phyloP scores from a whole-genome alignment of 176 grass and related monocot species.

The Eleusine coracana region DNA sequence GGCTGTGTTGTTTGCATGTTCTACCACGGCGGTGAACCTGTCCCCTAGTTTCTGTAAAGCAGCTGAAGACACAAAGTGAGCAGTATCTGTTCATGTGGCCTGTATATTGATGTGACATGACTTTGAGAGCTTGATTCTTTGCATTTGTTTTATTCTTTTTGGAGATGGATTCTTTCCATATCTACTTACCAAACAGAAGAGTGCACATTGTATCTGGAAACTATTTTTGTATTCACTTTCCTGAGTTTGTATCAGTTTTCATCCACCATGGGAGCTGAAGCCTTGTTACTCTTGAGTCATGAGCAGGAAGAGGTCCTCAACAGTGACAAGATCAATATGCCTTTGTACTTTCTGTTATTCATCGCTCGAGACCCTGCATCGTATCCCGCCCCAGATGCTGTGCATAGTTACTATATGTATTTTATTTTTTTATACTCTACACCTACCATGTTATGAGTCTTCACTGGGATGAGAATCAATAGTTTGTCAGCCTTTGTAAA shows the following conservation, averaged over 20 bases:
- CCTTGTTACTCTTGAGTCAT: background rate
- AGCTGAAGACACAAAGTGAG: constrained; percentile 10
- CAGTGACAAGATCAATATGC: background rate
- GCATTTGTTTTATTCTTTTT: background rate
- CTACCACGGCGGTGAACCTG: background rate
- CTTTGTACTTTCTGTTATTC: constrained; percentile 25
- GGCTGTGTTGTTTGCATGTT: constrained; percentile 8
- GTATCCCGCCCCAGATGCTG: background rate
- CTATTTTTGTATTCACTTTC: background rate
- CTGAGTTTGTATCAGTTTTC: background rate
- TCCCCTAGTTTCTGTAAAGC: constrained; percentile 36
- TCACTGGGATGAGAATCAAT: background rate
- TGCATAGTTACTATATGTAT: background rate
- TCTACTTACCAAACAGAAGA: constrained; percentile 13
- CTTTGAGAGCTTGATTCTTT: constrained; percentile 12
- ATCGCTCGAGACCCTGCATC: background rate
- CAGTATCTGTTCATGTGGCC: background rate
- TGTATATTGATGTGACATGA: constrained; percentile 29
- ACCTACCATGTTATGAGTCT: background rate
- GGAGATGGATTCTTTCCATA: background rate
- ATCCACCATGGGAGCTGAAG: background rate
- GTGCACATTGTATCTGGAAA: background rate
- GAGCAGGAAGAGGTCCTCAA: background rate
- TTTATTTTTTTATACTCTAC: background rate
- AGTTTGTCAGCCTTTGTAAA: background rate